These are phyloP conservation scores for Trebouxia sp. DNA, from an alignment of 139 green algal species.

Conservation along the genomic window DNA sequence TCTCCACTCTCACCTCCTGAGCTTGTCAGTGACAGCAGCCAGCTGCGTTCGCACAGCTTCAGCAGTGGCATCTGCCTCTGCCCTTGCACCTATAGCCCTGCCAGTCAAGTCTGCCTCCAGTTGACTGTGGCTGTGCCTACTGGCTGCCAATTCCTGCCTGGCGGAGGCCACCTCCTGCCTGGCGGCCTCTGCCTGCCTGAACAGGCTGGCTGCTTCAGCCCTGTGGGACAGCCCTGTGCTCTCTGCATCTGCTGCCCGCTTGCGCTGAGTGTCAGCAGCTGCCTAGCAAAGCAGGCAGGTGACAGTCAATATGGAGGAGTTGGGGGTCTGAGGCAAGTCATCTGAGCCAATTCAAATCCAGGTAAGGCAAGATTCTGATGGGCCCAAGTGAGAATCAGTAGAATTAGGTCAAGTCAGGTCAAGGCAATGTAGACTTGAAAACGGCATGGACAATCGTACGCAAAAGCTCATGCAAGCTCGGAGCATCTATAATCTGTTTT, in stretches of 20 bases:
- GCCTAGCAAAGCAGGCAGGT: background rate
- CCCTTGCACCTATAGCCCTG: background rate
- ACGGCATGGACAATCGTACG: no score
- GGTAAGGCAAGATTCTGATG: no score
- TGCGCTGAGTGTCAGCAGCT: background rate
- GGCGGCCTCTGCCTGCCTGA: conserved; percentile 8
- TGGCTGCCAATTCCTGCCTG: background rate
- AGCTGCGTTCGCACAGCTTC: conserved; percentile 11
- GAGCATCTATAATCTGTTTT: no score
- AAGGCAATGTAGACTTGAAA: no score
- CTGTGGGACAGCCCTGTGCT: conserved; percentile 6
- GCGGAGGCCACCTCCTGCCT: background rate
- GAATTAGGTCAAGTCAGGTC: no score
- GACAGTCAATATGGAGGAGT: background rate
- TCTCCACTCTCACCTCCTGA: conserved; percentile 14
- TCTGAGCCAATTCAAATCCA: no score
- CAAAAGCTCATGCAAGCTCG: no score
- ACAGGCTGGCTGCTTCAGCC: conserved; percentile 18
- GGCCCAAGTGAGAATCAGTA: no score
- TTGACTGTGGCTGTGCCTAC: background rate
- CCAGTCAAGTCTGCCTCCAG: background rate
- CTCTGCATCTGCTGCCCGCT: background rate
- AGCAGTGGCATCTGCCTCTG: conserved; percentile 1
- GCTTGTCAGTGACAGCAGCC: background rate
- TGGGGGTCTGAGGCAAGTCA: no score